Base-by-base conservation (phyloP, 352 stramenopile species). In the Phytophthora palmivora region DNA sequence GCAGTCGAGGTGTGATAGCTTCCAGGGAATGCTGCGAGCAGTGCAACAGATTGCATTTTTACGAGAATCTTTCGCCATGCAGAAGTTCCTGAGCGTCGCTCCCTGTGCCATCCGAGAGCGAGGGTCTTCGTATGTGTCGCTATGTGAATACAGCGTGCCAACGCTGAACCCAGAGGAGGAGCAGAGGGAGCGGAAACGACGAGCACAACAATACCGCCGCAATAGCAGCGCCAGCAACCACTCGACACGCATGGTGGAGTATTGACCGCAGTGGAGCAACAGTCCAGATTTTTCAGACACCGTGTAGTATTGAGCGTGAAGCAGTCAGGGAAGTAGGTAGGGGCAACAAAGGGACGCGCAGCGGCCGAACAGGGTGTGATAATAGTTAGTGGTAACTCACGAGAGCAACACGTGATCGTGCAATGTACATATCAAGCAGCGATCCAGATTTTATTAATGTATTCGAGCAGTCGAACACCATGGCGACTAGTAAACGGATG, bases 101-200 rank as follows among this genome's bases (percentile, higher is more conserved):
- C 54, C 78, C 0, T 78, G 79, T 65, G 50, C 82, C 15, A 92
- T 87, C 53, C 76, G 85, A 43, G 82, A 95, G 30, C 82, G 82
- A 15, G 84, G 86, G 14, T 91, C 84, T 7, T 92, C 84, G 7
- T 94, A 95, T 63, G 85, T 92, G 19, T 95, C 86, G 47, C 81
- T 95, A 5, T 75, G 69, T 49, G 66, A 94, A 72, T 78, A 85
- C 76, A 88, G 84, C 58, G 83, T 95, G 18, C 87, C 87, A 6
- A 74, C 72, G 8, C 57, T 94, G 6, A 80, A 88, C 63, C 68
- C 74, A 0, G 70, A 89, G 44, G 79, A 89, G 34, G 85, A 94
- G 49, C 82, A 86, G 22, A 72, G 79, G 11, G 85, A 94, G 63
- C 79, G 85, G 34, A 85, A 89, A 58, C 84, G 85, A 60, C 76